Percentiles rank a stretch among this genome's conserved stretches.
Conservation (phyloP, 768 basidiomycete genomes). For the Phaeotremella fagi region DNA sequence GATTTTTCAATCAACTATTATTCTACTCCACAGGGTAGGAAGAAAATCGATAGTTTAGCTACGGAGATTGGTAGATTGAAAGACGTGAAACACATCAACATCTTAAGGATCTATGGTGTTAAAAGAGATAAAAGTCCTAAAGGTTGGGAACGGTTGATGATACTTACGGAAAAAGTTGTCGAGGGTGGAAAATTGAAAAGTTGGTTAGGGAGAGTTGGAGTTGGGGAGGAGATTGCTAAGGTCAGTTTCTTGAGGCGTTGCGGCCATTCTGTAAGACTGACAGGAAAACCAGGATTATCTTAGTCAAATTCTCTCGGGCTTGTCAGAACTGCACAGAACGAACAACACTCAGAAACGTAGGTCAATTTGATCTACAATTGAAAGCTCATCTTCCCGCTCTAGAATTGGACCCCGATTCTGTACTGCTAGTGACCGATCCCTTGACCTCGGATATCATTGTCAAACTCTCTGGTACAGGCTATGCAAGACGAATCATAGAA, state of each 20-base stretch:
- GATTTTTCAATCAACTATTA: constrained; percentile 41
- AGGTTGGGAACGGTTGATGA: constrained; percentile 39
- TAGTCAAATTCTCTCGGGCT: constrained; percentile 30
- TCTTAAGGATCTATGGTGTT: constrained; percentile 29
- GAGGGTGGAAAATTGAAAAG: constrained; percentile 29
- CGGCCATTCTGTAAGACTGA: too few relatives aligned
- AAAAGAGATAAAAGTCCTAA: constrained; percentile 37
- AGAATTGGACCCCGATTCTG: constrained; percentile 34
- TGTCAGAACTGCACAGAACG: constrained; percentile 33
- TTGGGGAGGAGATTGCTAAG: constrained; percentile 27
- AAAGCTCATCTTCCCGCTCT: not conserved
- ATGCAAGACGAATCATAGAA: constrained; percentile 67
- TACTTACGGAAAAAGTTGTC: constrained; percentile 25
- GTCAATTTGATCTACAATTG: not conserved
- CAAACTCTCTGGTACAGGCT: constrained; percentile 70
- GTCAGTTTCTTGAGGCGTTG: too few relatives aligned
- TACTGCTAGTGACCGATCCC: constrained; percentile 24
- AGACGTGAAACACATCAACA: constrained; percentile 27
- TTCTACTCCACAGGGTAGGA: constrained; percentile 30
- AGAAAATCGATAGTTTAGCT: constrained; percentile 34
- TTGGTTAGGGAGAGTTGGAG: constrained; percentile 31
- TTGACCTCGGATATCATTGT: constrained; percentile 57
- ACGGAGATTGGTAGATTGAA: constrained; percentile 30
- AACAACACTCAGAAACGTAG: constrained; percentile 36
- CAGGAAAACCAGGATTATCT: constrained; percentile 36